These are phyloP conservation scores for Thermochaetoides dissita DNA, from an alignment of 2,329 filamentous ascomycete species.

Conservation along the genomic window DNA sequence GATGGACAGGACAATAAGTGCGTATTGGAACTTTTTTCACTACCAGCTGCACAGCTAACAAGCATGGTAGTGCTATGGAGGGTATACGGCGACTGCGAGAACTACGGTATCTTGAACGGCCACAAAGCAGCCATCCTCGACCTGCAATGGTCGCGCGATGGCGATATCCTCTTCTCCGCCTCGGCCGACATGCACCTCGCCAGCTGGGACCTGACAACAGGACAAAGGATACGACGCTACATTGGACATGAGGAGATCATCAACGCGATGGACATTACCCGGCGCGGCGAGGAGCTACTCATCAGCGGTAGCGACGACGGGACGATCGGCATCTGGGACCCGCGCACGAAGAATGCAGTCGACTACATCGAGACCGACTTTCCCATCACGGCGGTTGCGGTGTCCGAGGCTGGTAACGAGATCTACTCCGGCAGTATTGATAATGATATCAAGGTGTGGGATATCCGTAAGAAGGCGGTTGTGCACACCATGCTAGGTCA, in stretches of 20 bases:
- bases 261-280: conserved; percentile 79
- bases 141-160: conserved; percentile 93
- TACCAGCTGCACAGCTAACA: not conserved
- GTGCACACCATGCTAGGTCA: conserved; percentile 83
- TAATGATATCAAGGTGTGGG: conserved; percentile 96
- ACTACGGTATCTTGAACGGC: conserved; percentile 77
- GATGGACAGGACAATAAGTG: conserved; percentile 85
- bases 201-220: conserved; percentile 88
- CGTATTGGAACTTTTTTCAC: conserved; percentile 19
- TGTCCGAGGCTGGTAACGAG: conserved; percentile 92
- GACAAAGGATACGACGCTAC: conserved; percentile 82
- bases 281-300: conserved; percentile 77
- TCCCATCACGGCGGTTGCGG: conserved; percentile 76
- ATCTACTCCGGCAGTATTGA: conserved; percentile 91
- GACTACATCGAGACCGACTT: conserved; percentile 86
- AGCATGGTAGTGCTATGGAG: conserved; percentile 65
- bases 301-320: conserved; percentile 90
- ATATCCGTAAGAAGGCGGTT: conserved; percentile 78
- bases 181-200: conserved; percentile 88
- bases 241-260: conserved; percentile 91
- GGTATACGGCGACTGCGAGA: conserved; percentile 83
- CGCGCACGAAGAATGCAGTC: conserved; percentile 72
- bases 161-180: conserved; percentile 76
- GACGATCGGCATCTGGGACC: conserved; percentile 90
- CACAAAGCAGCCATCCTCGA: conserved; percentile 87